Base-by-base conservation (phyloP, 1,284 basidiomycete species). In the Gomphus bonarii region DNA sequence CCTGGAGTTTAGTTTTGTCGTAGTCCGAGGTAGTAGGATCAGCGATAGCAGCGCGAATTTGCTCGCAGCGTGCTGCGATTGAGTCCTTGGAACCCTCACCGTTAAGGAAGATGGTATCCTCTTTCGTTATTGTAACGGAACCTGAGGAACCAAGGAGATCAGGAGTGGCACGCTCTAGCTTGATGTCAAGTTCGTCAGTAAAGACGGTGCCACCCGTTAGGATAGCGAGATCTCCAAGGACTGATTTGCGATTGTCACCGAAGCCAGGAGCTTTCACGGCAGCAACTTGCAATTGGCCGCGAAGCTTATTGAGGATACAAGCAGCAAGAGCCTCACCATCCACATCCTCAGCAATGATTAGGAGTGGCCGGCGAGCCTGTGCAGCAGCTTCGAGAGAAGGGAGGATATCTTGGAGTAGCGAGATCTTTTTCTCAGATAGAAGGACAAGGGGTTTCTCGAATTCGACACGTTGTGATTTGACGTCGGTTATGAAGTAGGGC, bases 401-500 rank as follows among this genome's bases (percentile, higher is more conserved):
- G 51, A 99, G 85, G 66, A 99, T 94, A 70, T 99, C 95, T 70
- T 95, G 92, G 56, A 98, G 80, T 20, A 86, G 75, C 38, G 91
- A 95, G 66, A 99, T 98, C 82, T 98, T 99, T 85, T 98, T 98
- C 78, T 98, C 95, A 60, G 87, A 90, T 55, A 99, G 80, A 53
- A 98, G 82, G 66, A 98, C 86, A 65, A 89, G 75, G 14, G 95
- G 95, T 76, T 97, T 97, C 77, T 99, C 95, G 65, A 97, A 91
- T 72, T 99, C 95, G 74, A 88, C 88, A 72, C 93, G 94, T 72
- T 98, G 95, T 59, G 82, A 75, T 84, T 98, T 98, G 78, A 95
- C 89, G 75, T 99, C 94, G 66, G 95, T 99, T 75, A 99, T 88
- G 72, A 99, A 97, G 83, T 98, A 98, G 1, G 95, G 95, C 1